Percentiles rank a stretch among this genome's conserved stretches.
Conservation (phyloP, 2,329 filamentous ascomycete species). For the Dactylellina sp. region DNA sequence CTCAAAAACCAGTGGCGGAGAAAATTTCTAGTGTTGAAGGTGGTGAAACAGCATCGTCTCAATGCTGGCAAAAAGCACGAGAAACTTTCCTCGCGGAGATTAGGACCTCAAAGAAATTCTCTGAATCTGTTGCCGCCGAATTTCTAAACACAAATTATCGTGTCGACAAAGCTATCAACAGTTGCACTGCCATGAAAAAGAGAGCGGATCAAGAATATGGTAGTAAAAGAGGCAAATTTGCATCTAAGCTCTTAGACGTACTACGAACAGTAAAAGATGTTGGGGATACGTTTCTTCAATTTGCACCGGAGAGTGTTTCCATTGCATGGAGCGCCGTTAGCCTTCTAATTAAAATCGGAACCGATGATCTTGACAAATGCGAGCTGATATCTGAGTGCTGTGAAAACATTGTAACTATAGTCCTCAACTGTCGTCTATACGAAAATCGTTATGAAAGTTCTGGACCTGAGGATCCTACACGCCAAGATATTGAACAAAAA, state of each 20-base stretch:
- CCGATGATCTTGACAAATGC: slow-evolving; percentile 29
- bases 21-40: not conserved
- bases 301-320: slow-evolving; percentile 24
- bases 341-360: slow-evolving; percentile 29
- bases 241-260: slow-evolving; percentile 8
- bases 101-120: not conserved
- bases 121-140: not conserved
- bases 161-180: slow-evolving; percentile 17
- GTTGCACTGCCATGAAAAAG: slow-evolving; percentile 13
- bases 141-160: slow-evolving; percentile 9
- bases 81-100: slow-evolving; percentile 17
- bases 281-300: slow-evolving; percentile 22
- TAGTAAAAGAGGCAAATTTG: slow-evolving; percentile 12
- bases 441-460: slow-evolving; percentile 15
- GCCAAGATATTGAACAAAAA: slow-evolving; percentile 13
- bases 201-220: slow-evolving; percentile 17
- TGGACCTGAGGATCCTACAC: not conserved
- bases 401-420: slow-evolving; percentile 33
- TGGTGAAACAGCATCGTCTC: not conserved
- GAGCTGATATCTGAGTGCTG: slow-evolving; percentile 25
- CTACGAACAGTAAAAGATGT: slow-evolving; percentile 23
- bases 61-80: slow-evolving; percentile 18
- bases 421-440: slow-evolving; percentile 12
- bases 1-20: not conserved
- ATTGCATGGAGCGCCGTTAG: slow-evolving; percentile 29